Base-by-base conservation (phyloP, 768 basidiomycete species). In the Sporobolomyces phaffii region DNA sequence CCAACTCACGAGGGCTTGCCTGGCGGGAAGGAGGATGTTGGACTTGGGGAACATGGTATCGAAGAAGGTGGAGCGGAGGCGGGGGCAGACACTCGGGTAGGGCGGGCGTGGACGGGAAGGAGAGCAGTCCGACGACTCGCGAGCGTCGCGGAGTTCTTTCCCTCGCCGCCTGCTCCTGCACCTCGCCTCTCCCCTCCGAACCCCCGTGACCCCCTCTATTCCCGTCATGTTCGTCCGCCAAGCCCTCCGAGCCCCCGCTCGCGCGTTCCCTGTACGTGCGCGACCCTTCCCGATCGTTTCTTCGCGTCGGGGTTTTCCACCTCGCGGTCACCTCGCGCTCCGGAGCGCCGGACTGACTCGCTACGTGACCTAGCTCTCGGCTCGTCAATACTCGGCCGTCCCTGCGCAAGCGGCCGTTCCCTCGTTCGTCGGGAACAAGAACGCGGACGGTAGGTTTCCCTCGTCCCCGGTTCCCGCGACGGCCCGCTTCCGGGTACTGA, bases 11-110 rank as follows among this genome's bases (percentile, higher is more conserved):
- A 67, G 52, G 29, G 59, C 59, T 28, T 28, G n/a, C 29, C 52
- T 17, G 26, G 60, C 45, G 44, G 66, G 61, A 24, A 53, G 49
- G 60, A 62, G 61, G 57, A 59, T 26, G 56, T 28, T 28, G 26
- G 60, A 34, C 61, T 59, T 62, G 61, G 62, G 61, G 57, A 62
- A 67, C 56, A 60, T 63, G 26, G 40, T 44, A 24, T 31, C 10
- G 13, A 34, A 34, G 51, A 51, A 51, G 49, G 49, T 7, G 29
- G n/a, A n/a, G n/a, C n/a, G n/a, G n/a, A n/a, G 26, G 13, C 11
- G n/a, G 10, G 45, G 11, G 9, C n/a, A n/a, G 60, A 22, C 28
- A 24, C 43, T 44, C 26, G 34, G n/a, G n/a, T n/a, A n/a, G n/a
- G n/a, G n/a, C n/a, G n/a, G n/a, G n/a, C n/a, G n/a, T n/a, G n/a